Percentiles rank a stretch among this genome's conserved stretches.
These are phyloP conservation scores for Xylariaceae sp. DNA, from an alignment of 2,329 filamentous ascomycete species.

Conservation along the genomic window DNA sequence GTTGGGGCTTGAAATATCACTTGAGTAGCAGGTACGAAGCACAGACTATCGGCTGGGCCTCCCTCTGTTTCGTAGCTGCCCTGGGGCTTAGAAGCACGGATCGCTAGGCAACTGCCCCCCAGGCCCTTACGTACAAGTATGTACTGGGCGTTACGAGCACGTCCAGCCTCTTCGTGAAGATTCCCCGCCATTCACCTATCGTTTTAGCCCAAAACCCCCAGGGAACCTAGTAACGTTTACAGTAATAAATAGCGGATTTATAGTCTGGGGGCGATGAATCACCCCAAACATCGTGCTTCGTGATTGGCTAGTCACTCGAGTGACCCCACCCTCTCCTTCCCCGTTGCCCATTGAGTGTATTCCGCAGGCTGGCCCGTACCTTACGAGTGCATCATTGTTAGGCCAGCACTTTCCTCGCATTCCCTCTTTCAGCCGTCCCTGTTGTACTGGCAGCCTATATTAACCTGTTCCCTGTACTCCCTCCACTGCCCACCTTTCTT, in stretches of 20 bases:
- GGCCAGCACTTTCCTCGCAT: conserved; percentile 25
- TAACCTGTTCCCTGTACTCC: conserved; percentile 13
- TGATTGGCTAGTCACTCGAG: conserved; percentile 22
- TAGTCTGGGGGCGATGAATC: conserved; percentile 25
- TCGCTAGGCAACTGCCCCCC: too few relatives aligned
- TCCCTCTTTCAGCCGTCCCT: conserved; percentile 12
- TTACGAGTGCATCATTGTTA: too few relatives aligned
- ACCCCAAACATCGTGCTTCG: conserved; percentile 9
- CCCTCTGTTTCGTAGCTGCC: too few relatives aligned
- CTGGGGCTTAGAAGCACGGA: too few relatives aligned
- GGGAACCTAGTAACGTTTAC: not conserved
- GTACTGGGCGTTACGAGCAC: conserved; percentile 2
- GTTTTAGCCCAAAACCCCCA: conserved; percentile 7
- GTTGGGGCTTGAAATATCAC: too few relatives aligned
- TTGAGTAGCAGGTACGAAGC: too few relatives aligned
- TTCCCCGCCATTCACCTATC: conserved; percentile 28
- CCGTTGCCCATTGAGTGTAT: conserved; percentile 26
- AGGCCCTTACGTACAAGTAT: too few relatives aligned
- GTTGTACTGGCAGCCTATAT: conserved; percentile 22
- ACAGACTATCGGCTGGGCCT: too few relatives aligned
- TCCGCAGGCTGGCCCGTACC: too few relatives aligned
- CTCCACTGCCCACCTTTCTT: conserved; percentile 2
- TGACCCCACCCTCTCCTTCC: conserved; percentile 19
- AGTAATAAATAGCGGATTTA: not conserved
- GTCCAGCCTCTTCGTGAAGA: conserved; percentile 28